A percentile compares a stretch with the other conserved stretches of the same genome.
Conservation (phyloP, 257 asterid species). For the Cordia subcordata region DNA sequence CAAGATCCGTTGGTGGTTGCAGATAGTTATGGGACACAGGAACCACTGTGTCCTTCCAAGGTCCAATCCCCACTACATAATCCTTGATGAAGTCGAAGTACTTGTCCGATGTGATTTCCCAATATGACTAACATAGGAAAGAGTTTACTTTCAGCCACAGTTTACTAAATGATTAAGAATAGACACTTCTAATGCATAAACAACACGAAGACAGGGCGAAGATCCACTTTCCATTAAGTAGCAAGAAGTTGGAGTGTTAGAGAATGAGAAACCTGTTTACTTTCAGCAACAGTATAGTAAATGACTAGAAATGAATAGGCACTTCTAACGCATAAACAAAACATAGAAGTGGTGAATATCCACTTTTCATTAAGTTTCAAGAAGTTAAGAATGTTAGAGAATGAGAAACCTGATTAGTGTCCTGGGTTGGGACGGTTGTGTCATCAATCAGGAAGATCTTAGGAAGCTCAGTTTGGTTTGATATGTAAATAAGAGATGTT, state of each 20-base stretch:
- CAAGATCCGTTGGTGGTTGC: conserved; percentile 60
- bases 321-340: no score
- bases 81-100: conserved; percentile 81
- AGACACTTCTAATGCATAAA: no score
- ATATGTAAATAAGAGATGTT: conserved; percentile 63
- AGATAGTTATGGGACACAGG: conserved; percentile 50
- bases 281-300: conserved; percentile 31
- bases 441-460: conserved; percentile 74
- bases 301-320: conserved; percentile 1
- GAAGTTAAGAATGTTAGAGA: not conserved
- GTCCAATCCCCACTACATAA: conserved; percentile 87
- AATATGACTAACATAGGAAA: conserved; percentile 52
- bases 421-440: conserved; percentile 52
- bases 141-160: not conserved
- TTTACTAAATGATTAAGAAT: not conserved
- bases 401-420: conserved; percentile 63
- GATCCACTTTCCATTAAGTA: not conserved
- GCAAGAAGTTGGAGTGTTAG: not conserved
- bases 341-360: not conserved
- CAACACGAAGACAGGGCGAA: no score
- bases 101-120: conserved; percentile 85
- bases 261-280: conserved; percentile 61
- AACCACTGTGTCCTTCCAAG: conserved; percentile 82
- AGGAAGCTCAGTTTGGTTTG: conserved; percentile 78
- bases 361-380: no score